Base-by-base conservation (phyloP, 192 early-diverging fungal genomes). In the Coemansia interrupta region DNA sequence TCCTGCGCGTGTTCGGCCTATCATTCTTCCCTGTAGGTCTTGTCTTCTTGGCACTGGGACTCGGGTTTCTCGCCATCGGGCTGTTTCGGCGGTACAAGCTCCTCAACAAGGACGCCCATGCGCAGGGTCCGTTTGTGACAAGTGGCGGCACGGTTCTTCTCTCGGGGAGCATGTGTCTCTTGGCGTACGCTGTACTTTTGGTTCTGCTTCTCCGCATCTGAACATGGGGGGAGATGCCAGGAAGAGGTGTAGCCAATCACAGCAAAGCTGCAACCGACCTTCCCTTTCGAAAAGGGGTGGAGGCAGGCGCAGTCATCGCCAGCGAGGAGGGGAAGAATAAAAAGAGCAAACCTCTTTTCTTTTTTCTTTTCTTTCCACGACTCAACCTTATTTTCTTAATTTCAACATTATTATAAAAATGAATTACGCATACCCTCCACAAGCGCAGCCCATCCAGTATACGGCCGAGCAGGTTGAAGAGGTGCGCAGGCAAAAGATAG, bases 11-110 rank as follows among this genome's bases (percentile, higher is more conserved):
- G 22, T 78, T 78, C 47, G 75, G 69, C 5, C 51, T 72, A 36
- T 47, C 49, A 28, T 78, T 78, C 38, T 72, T 72, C 55, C 75
- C 68, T 1, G 63, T 78, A 10, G 75, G 75, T 9, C 46, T 78
- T 48, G 75, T 78, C 58, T 78, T 78, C 60, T 59, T 78, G 36
- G 75, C 43, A 28, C 62, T 78, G 43, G 75, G 61, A 14, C 59
- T 72, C 40, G 69, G 68, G 11, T 71, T 78, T 41, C 39, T 78
- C 65, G 75, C 54, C 19, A 78, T 72, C 42, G 75, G 75, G 44
- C 62, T 78, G 44, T 57, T 61, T 17, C 69, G 75, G 22, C 30
- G 75, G 19, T 56, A 55, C 22, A 59, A 58, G 58, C 59, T 66
- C 15, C 54, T 72, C 36, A 61, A 51, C 54, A 43, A 60, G 29